Base-by-base conservation (phyloP, 148 eudicot species). In the Camellia granthamiana region DNA sequence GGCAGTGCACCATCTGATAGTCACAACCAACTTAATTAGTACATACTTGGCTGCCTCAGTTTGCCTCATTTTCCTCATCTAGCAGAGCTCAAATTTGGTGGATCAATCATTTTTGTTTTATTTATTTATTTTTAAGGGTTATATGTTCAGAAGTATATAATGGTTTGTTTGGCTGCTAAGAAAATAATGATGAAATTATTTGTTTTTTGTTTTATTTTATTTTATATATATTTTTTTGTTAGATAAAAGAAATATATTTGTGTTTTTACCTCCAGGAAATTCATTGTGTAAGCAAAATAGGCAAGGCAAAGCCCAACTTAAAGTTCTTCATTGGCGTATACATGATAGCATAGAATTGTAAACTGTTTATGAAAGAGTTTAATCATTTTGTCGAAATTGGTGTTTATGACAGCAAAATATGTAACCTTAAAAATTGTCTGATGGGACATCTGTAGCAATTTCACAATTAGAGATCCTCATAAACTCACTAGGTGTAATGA, bases 101-200 rank as follows among this genome's bases (percentile, higher is more conserved):
- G 72, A 15, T 15, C 14, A 68, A 15, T 9, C 21, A 68, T 68
- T 54, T 46, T 64, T 13, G 61, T 61, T 63, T 30, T 23, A 23
- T 23, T 23, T 23, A 23, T 23, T 23, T 23, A 23, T 23, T 23
- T 23, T 23, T 23, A 23, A 23, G 5, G 3, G 41, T 63, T 77
- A 4, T 51, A 52, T 77, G 49, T 23, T 30, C 43, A 9, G 19
- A 64, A 10, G 15, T 11, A 9, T 65, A 6, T 19, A 38, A 15
- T 38, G 49, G 5, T 77, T 38, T 66, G 79, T 64, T 77, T 77
- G 80, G 80, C 46, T 77, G 47, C 72, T 7, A 15, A 77, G 72
- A 65, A 52, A 54, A 51, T 38, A 51, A 12, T 72, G 43, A 42
- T 23, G 14, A 52, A n/a, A 30, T 60, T n/a, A 51, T 4, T 11